A percentile compares a stretch with the other conserved stretches of the same genome.
phyloP scores from a whole-genome alignment of 495 filamentous ascomycete species.

The Parmelia sp. region DNA sequence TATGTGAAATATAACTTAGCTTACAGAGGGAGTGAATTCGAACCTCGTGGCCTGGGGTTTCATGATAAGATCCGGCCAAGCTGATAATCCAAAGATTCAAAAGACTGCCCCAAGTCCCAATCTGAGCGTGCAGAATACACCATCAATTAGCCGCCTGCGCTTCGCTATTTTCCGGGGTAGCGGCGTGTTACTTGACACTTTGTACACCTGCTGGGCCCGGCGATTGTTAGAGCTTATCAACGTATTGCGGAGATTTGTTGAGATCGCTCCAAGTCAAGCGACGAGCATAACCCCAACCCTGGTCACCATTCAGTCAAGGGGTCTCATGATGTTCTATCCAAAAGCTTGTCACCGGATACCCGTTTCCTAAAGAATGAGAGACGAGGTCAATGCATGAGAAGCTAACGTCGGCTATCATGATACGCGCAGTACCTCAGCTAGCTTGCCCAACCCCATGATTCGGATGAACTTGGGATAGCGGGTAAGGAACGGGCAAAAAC shows the following conservation, averaged over 20 bases:
- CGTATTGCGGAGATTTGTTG: neutral
- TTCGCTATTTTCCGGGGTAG: slow-evolving; percentile 18
- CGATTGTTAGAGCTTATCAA: slow-evolving; percentile 9
- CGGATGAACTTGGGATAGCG: slow-evolving; percentile 7
- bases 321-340: neutral
- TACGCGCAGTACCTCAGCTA: slow-evolving; percentile 1
- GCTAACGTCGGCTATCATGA: slow-evolving; percentile 12
- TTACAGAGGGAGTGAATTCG: neutral
- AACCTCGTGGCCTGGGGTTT: neutral
- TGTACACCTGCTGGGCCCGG: neutral
- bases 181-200: neutral
- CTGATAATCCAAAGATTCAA: slow-evolving; percentile 9
- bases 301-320: neutral
- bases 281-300: neutral
- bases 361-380: neutral
- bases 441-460: slow-evolving; percentile 7
- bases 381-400: slow-evolving; percentile 16
- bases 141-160: slow-evolving; percentile 19
- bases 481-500: slow-evolving; percentile 2
- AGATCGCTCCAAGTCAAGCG: neutral
- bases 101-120: neutral
- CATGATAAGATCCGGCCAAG: neutral
- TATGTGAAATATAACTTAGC: neutral
- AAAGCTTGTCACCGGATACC: neutral
- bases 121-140: slow-evolving; percentile 22